These are phyloP conservation scores for Leptographium lundbergii DNA, from an alignment of 2,329 filamentous ascomycete species.

Conservation along the genomic window DNA sequence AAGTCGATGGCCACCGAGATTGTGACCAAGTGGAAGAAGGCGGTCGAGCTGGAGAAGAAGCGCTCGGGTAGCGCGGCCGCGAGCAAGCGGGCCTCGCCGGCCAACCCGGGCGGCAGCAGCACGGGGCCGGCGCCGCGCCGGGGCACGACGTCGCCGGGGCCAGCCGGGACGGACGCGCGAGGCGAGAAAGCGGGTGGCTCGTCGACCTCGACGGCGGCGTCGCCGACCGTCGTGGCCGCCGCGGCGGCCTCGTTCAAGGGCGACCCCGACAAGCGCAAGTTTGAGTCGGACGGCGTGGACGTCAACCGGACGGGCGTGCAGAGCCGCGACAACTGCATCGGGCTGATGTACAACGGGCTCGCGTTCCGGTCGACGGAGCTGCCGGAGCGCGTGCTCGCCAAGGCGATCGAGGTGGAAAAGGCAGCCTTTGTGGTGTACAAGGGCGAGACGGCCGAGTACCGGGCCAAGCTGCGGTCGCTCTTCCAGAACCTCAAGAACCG, in stretches of 20 bases:
- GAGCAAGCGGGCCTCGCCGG: conserved; percentile 25
- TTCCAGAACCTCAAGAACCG: conserved; percentile 94
- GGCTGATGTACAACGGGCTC: conserved; percentile 87
- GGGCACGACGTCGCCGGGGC: conserved; percentile 27
- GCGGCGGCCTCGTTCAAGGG: conserved; percentile 40
- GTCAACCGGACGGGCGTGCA: conserved; percentile 60
- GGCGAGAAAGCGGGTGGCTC: conserved; percentile 24
- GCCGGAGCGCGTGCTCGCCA: conserved; percentile 56
- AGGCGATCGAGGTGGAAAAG: conserved; percentile 69
- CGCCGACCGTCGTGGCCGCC: conserved; percentile 39
- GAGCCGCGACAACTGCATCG: conserved; percentile 73
- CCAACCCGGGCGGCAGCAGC: conserved; percentile 14
- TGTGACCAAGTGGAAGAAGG: conserved; percentile 76
- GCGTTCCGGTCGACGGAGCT: conserved; percentile 58
- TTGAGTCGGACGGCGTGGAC: conserved; percentile 70
- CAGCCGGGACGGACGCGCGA: conserved; percentile 34
- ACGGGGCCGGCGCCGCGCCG: conserved; percentile 17
- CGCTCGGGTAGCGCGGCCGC: conserved; percentile 14
- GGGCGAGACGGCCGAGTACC: conserved; percentile 64
- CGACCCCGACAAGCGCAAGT: conserved; percentile 67
- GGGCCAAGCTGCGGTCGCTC: conserved; percentile 78
- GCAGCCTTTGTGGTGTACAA: conserved; percentile 61
- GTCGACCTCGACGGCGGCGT: conserved; percentile 39
- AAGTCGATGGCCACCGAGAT: conserved; percentile 66
- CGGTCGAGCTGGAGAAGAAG: conserved; percentile 54